Evolutionary conservation across 1,284 basidiomycete species (phyloP), one percentile per base, ranked within the genome.

Genomic region (Cutaneotrichosporon sp.): DNA sequence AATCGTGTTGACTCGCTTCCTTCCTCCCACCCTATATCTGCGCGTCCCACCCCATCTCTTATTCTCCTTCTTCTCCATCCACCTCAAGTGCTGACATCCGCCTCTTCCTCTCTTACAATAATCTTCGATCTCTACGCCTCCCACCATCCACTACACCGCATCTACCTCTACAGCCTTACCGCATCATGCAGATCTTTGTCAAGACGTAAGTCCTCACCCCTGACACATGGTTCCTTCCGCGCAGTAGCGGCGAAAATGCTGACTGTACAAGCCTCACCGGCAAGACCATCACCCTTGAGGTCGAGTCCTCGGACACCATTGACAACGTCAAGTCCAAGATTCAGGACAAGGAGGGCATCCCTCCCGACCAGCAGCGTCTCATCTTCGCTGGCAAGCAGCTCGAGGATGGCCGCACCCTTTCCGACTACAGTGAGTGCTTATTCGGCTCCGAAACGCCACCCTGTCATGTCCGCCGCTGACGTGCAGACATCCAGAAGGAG

Each of bases 301-400:
- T 79, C 55, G 78, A 79, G 75, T 79, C 78, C 53, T 78, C 76
- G 57, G 80, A 82, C 76, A 81, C 80, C 55, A 82, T 82, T 71
- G 80, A 82, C 77, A 80, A 80, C 64, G 80, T 81, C 70, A 80
- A 80, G 75, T 75, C 78, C 60, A 76, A 76, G 77, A 81, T 81
- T 66, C 79, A 79, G 71, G 78, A 79, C 74, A 79, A 79, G 75
- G 78, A 79, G 70, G 78, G 87, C 62, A 92, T 90, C 61, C 90
- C 90, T 55, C 89, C 89, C 61, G 90, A 92, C 78, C 90, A 93
- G 76, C 90, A 93, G 74, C 88, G 90, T 66, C 81, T 92, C 62
- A 94, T 93, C 78, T 93, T 93, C 65, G 90, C 88, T 59, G 89
- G 90, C 63, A 94, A 92, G 82, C 90, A 94, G 77, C 86, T 96